A percentile compares a stretch with the other conserved stretches of the same genome.
Evolutionary conservation across 225 moss, liverwort and hornwort species (phyloP).

Genomic region (Neckera pumila): DNA sequence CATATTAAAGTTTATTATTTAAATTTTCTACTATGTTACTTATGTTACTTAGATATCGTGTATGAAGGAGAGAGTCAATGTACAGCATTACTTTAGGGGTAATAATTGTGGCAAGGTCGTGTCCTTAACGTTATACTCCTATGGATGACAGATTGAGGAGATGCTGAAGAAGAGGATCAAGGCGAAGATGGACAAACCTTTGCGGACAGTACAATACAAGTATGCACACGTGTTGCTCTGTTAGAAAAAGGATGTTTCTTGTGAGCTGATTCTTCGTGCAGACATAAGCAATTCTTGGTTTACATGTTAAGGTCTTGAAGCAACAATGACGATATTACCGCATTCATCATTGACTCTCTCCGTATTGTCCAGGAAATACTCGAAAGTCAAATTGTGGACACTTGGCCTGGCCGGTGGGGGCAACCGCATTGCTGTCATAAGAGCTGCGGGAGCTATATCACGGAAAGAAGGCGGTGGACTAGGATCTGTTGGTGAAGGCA

Average conservation of each 20-base stretch:
- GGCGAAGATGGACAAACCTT: constrained; percentile 61
- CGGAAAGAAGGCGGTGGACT: constrained; percentile 60
- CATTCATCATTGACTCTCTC: not conserved
- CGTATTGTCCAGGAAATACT: constrained; percentile 54
- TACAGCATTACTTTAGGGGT: not conserved
- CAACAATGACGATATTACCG: not conserved
- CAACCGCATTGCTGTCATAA: constrained; percentile 81
- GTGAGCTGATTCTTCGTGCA: not conserved
- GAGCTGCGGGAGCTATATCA: constrained; percentile 78
- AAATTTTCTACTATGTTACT: not conserved
- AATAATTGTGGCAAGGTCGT: not conserved
- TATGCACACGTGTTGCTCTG: not conserved
- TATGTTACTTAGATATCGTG: not conserved
- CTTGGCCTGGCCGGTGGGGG: constrained; percentile 67
- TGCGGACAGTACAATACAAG: constrained; percentile 66
- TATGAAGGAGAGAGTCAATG: not conserved
- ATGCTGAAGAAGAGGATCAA: constrained; percentile 69
- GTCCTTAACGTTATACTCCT: not conserved
- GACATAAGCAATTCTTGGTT: not conserved
- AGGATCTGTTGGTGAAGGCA: constrained; percentile 57
- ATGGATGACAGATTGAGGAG: constrained; percentile 61
- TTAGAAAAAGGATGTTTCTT: not conserved
- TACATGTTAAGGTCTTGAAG: not conserved
- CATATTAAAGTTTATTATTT: not conserved
- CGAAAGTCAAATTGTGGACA: constrained; percentile 70